A percentile compares a stretch with the other conserved stretches of the same genome.
Conservation (phyloP, 306 rosid species). For the Vicia villosa region DNA sequence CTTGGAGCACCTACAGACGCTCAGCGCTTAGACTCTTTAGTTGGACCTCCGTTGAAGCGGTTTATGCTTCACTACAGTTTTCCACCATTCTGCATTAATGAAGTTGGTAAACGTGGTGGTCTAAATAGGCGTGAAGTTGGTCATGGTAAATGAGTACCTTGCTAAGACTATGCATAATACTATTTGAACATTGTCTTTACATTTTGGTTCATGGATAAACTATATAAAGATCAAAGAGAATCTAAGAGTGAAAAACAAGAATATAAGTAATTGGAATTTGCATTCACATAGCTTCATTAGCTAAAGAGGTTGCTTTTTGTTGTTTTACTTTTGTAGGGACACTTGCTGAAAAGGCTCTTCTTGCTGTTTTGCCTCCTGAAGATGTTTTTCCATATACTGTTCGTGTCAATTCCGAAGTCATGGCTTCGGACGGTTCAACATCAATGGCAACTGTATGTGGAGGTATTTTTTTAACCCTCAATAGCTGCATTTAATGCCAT, state of each 20-base stretch:
- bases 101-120: conserved; percentile 90
- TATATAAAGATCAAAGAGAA: neutral
- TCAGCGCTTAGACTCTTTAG: conserved; percentile 82
- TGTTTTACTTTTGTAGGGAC: conserved; percentile 65
- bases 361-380: conserved; percentile 94
- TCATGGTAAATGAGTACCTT: conserved; percentile 68
- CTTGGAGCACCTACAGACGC: conserved; percentile 97
- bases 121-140: conserved; percentile 99
- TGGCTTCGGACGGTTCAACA: conserved; percentile 98
- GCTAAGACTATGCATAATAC: conserved; percentile 7
- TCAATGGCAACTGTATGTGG: conserved; percentile 99
- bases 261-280: conserved; percentile 9
- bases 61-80: conserved; percentile 99
- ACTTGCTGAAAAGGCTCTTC: conserved; percentile 96
- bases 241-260: neutral
- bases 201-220: neutral
- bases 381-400: conserved; percentile 81
- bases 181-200: neutral
- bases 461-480: conserved; percentile 52
- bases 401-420: conserved; percentile 90
- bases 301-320: conserved; percentile 8
- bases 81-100: conserved; percentile 92
- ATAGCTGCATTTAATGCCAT: conserved; percentile 1
- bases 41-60: conserved; percentile 86
- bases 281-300: conserved; percentile 3